Percentiles rank a stretch among this genome's conserved stretches.
These are phyloP conservation scores for Colletotrichum destructivum DNA, from an alignment of 2,329 filamentous ascomycete genomes.

Conservation along the genomic window DNA sequence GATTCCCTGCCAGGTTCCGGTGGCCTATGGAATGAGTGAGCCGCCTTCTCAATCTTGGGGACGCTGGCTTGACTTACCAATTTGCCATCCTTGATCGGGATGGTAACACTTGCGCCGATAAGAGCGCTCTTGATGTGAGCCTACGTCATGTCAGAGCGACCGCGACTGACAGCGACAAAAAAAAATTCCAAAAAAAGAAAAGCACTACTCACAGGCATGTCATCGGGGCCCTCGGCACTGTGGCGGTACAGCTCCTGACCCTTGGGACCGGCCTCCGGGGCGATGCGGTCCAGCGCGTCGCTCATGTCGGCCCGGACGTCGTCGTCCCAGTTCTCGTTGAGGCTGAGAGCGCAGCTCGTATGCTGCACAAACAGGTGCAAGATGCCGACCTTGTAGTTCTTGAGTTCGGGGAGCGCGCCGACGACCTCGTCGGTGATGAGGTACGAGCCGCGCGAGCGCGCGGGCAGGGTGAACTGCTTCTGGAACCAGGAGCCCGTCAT, in stretches of 20 bases:
- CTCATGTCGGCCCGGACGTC: conserved; percentile 96
- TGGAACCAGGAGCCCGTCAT: conserved; percentile 83
- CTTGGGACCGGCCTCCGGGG: conserved; percentile 81
- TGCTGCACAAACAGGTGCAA: conserved; percentile 96
- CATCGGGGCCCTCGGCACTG: conserved; percentile 88
- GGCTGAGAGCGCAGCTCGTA: conserved; percentile 88
- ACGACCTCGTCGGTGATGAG: conserved; percentile 86
- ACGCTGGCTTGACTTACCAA: conserved; percentile 65
- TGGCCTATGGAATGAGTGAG: conserved; percentile 58
- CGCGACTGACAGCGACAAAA: not conserved
- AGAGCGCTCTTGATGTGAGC: conserved; percentile 95
- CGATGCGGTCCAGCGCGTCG: conserved; percentile 92
- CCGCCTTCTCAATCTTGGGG: not conserved
- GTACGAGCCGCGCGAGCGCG: conserved; percentile 86
- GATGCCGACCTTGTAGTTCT: conserved; percentile 86
- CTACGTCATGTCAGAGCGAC: conserved; percentile 54
- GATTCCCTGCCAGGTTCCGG: conserved; percentile 87
- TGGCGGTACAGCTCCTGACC: conserved; percentile 86
- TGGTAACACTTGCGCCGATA: conserved; percentile 88
- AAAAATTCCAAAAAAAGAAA: not conserved
- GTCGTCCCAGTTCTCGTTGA: conserved; percentile 92
- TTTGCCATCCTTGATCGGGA: conserved; percentile 90
- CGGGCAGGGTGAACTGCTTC: conserved; percentile 85
- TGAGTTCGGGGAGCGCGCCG: conserved; percentile 82
- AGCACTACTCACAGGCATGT: conserved; percentile 81